Percentiles rank a stretch among this genome's conserved stretches.
Conservation (phyloP, 2,329 filamentous ascomycete species). For the Aspergillus latus region DNA sequence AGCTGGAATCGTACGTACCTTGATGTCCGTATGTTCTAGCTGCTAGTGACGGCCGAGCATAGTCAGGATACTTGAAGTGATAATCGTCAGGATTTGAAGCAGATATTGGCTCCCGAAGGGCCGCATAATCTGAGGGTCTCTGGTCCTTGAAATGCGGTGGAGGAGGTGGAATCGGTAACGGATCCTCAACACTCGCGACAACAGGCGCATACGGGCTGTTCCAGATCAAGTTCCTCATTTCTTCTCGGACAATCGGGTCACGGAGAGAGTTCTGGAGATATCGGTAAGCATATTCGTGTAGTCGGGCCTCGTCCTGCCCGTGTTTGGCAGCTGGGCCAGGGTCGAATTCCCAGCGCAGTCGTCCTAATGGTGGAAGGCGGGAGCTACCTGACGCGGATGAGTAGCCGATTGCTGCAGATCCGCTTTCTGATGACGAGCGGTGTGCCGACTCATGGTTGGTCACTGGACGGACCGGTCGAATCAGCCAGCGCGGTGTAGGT, state of each 20-base stretch:
- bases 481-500: conserved; percentile 17
- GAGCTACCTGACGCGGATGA: background rate
- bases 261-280: conserved; percentile 20
- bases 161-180: conserved; percentile 24
- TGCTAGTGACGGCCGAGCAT: conserved; percentile 13
- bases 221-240: conserved; percentile 15
- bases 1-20: background rate
- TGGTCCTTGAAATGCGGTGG: conserved; percentile 1
- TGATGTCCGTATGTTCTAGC: background rate
- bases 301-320: conserved; percentile 4
- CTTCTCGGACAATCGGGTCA: conserved; percentile 15
- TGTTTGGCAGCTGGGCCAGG: conserved; percentile 14
- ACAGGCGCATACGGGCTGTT: background rate
- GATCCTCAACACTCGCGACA: conserved; percentile 19
- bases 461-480: conserved; percentile 4
- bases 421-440: background rate
- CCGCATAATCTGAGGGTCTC: conserved; percentile 1
- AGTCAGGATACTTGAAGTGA: conserved; percentile 4
- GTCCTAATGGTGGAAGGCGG: background rate
- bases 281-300: conserved; percentile 25
- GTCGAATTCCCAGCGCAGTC: conserved; percentile 24
- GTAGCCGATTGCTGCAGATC: background rate
- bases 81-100: background rate
- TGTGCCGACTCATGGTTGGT: background rate
- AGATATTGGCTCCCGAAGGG: background rate